Evolutionary conservation across 495 filamentous ascomycete genomes (phyloP), one percentile per base, ranked within the genome.

Genomic region (Trichocladium antarcticum): DNA sequence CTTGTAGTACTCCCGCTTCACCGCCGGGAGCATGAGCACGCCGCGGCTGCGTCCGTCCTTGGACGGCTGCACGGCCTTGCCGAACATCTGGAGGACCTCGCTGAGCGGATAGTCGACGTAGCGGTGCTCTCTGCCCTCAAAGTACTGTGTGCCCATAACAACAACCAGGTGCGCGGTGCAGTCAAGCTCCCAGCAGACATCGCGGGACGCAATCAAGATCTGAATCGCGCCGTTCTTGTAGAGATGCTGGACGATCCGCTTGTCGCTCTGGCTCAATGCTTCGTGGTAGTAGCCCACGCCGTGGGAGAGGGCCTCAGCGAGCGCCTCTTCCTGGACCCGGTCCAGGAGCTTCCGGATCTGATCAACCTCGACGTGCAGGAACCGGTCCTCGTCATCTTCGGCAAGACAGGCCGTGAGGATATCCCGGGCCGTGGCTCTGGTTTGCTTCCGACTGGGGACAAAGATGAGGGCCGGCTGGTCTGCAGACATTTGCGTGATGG

Each of bases 71-170:
- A 84, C 80, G 21, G 92, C 87, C 63, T 88, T 93, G 56, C 92
- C 92, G 51, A 96, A 95, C 93, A 99, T 99, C 58, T 99, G 93
- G n/a, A 99, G 71, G n/a, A 99, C 76, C 61, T 99, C 92, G 59
- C 83, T 89, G 51, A 97, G 79, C 2, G 89, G 85, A 60, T 97
- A 97, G 66, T 99, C 92, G 53, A 97, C 82, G 66, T 99, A 99
- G 17, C 92, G 83, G 68, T 99, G 92, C 60, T 99, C 93, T 50
- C 87, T 80, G 15, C 92, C 92, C 53, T 99, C 92, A 47, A 89
- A 99, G 66, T 88, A 99, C 59, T 97, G 93, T n/a, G 93, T 99
- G 17, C 87, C 88, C 93, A 97, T 97, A 19, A 96, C 82, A 31
- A 97, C 78, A 7, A 97, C 93, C 34, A 97, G 67, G 63, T 96